Base-by-base conservation (phyloP, 805 yeast species). In the Tetrapisispora namnaoensis region DNA sequence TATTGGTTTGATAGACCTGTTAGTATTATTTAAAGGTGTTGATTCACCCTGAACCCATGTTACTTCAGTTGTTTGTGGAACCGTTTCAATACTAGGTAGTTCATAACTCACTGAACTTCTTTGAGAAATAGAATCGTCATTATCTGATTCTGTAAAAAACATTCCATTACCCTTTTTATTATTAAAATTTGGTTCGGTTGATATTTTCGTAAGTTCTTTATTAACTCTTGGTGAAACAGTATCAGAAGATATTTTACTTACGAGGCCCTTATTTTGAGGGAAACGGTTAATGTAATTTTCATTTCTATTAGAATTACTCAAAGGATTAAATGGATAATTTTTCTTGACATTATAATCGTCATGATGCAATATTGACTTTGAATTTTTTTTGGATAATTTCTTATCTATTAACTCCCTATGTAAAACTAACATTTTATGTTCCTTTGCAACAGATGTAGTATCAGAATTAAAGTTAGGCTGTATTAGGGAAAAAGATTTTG, bases 101-200 rank as follows among this genome's bases (percentile, higher is more conserved):
- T 24, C 34, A 24, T 36, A n/a, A 27, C 40, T n/a, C 7, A 27
- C 28, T 45, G 35, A 30, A 24, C 44, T 39, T 24, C 16, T 39
- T 17, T 45, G 43, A 14, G 48, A 45, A 3, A 34, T 24, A 3
- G 39, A 21, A 14, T 52, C 55, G 16, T 52, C 55, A 24, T 48
- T 50, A 37, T 52, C 55, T 13, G 55, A 52, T 28, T 47, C 53
- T 3, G 50, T 51, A 17, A 42, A 44, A 24, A 48, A 48, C 1
- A 41, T 30, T 4, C 40, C 49, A 22, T 36, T 45, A 14, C 38
- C 46, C 22, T 38, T 45, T 39, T 27, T 37, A 17, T 45, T 43
- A 37, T 30, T 47, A n/a, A n/a, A n/a, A 14, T 43, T 40, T 17
- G 11, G 1, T 20, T 38, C 37, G 16, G 35, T 37, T 45, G 21